phyloP scores from a whole-genome alignment of 768 basidiomycete species.

The Tulasnella sp. region DNA sequence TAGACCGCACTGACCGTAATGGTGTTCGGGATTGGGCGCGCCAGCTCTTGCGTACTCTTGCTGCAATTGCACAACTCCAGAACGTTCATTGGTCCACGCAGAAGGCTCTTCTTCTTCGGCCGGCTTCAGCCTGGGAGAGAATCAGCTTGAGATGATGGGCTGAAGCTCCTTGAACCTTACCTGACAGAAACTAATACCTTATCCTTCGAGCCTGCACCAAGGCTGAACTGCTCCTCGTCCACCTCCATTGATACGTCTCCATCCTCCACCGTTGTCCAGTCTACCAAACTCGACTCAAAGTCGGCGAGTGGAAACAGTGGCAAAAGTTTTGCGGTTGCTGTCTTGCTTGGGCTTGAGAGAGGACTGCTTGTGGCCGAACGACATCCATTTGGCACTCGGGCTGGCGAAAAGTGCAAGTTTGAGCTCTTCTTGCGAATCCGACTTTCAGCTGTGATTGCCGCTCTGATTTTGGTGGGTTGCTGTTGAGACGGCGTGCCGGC shows the following conservation, averaged over 20 bases:
- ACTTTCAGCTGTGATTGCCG: constrained; percentile 15
- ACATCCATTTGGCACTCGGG: background rate
- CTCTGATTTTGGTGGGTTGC: constrained; percentile 19
- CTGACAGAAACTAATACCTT: constrained; percentile 86
- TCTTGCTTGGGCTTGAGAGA: constrained; percentile 9
- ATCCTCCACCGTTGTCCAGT: constrained; percentile 62
- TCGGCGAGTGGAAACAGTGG: constrained; percentile 50
- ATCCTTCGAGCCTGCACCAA: constrained; percentile 46
- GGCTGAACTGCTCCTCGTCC: constrained; percentile 55
- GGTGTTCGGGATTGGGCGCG: constrained; percentile 42
- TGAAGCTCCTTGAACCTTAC: constrained; percentile 44
- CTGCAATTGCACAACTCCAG: constrained; percentile 29
- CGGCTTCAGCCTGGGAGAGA: constrained; percentile 61
- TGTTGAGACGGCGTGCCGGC: constrained; percentile 16
- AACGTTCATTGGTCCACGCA: constrained; percentile 44
- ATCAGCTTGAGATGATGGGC: background rate
- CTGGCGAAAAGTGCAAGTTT: background rate
- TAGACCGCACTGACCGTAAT: constrained; percentile 35
- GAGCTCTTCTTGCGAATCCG: constrained; percentile 22
- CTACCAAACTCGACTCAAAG: constrained; percentile 74
- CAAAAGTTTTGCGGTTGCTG: background rate
- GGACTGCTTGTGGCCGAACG: constrained; percentile 24
- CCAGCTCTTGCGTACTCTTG: constrained; percentile 40
- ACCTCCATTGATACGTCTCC: constrained; percentile 58
- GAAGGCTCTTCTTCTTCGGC: constrained; percentile 44